Base-by-base conservation (phyloP, 768 basidiomycete species). In the Serendipita sp. region DNA sequence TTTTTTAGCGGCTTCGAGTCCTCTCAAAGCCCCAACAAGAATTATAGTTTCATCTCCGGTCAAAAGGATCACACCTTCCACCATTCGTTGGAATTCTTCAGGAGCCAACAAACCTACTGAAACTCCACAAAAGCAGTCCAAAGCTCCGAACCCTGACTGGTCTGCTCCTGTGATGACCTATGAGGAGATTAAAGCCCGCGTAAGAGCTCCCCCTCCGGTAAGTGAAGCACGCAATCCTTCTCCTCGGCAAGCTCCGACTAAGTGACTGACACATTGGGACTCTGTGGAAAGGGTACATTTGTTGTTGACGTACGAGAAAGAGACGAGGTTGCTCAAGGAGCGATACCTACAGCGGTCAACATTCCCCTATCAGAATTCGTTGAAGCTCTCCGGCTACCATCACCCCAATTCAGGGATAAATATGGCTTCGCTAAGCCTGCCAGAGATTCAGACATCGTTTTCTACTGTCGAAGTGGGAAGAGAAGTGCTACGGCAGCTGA, bases 251-350 rank as follows among this genome's bases (percentile, higher is more conserved):
- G 35, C 18, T 24, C 15, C n/a, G 16, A 11, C 28, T 67, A 4
- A 10, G 44, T 1, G 4, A 30, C 65, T 45, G 28, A 44, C 37
- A 37, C n/a, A 51, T 18, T 41, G 41, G 41, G 7, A 41, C 35
- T 60, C 35, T 32, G 11, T 32, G 38, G 28, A 0, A 67, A 91
- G 89, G 78, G 86, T 66, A 77, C 81, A 3, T 89, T 84, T 71
- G 72, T 91, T 51, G 84, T 91, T 69, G 92, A 95, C 70, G 94
- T 97, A n/a, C 85, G 95, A 24, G 94, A 96, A 73, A 89, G 86
- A 1, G 84, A 90, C 68, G 94, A 96, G 73, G 89, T 92, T 48
- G 81, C 88, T 13, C 89, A 92, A 72, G 94, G 94, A 11, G 86
- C 87, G 72, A 95, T 97, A 67, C 94, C 94, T 3, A 92, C 91